Evolutionary conservation across 768 basidiomycete genomes (phyloP).

Genomic region (Pisolithus albus): DNA sequence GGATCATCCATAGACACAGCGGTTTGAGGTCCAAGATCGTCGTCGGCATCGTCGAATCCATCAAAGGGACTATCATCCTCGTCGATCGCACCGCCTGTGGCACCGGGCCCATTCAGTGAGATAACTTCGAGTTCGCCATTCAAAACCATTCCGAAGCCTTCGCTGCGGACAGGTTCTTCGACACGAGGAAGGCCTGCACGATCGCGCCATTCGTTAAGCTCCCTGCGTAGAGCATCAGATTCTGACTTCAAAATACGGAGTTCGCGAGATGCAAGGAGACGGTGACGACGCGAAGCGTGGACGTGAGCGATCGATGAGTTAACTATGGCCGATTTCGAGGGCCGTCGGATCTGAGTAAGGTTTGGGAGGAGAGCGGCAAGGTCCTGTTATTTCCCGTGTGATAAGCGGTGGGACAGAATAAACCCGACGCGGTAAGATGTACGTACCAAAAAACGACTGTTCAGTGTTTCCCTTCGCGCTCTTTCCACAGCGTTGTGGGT

Average conservation of each 20-base stretch:
- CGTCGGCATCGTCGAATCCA: conserved; percentile 37
- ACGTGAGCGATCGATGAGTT: conserved; percentile 91
- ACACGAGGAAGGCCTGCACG: conserved; percentile 63
- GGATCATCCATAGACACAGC: conserved; percentile 23
- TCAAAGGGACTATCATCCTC: conserved; percentile 47
- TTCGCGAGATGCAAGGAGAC: conserved; percentile 74
- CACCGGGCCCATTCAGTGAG: conserved; percentile 9
- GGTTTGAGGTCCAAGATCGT: conserved; percentile 27
- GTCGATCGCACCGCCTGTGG: conserved; percentile 33
- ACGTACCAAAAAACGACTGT: conserved; percentile 81
- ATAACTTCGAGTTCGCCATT: conserved; percentile 66
- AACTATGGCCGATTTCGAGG: conserved; percentile 95
- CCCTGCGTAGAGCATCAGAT: conserved; percentile 78
- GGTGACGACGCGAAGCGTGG: conserved; percentile 74
- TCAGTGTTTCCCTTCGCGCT: conserved; percentile 86
- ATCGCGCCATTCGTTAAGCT: conserved; percentile 91
- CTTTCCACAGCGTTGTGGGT: conserved; percentile 98
- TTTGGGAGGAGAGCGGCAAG: conserved; percentile 89
- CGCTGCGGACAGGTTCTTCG: conserved; percentile 67
- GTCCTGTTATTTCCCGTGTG: conserved; percentile 55
- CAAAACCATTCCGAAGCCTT: conserved; percentile 66
- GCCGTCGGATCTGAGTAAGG: conserved; percentile 84
- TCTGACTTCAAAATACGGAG: conserved; percentile 74
- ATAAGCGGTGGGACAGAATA: conserved; percentile 8
- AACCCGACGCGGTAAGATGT: conserved; percentile 7